Base-by-base conservation (phyloP, 139 green algal species). In the Coccomyxa sp. region DNA sequence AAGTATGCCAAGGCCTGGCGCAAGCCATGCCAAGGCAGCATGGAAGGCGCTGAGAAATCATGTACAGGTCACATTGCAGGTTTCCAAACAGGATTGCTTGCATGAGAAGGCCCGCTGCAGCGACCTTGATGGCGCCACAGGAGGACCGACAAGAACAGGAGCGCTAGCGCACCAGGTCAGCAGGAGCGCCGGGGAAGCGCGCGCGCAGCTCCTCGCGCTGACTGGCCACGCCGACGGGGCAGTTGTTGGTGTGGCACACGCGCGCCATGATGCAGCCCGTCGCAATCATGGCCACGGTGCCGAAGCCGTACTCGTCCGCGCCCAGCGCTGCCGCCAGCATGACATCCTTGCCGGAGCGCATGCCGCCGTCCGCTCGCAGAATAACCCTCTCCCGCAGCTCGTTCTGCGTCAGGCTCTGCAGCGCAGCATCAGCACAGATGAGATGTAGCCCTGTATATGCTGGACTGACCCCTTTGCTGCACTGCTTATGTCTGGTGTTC, bases 171-270 rank as follows among this genome's bases (percentile, higher is more conserved):
- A 79, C 81, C 68, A 88, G 77, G 85, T 98, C 94, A 12, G 81
- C 91, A 31, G 95, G 93, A 0, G 90, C 85, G 44, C 96, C 96
- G 10, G 96, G 96, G 95, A 99, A 99, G 70, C 96, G 89, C 2
- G 94, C 94, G 24, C 96, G 85, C 83, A 99, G 89, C 90, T 99
- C 96, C 90, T 99, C 96, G 12, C 96, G 87, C 92, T 99, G 96
- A 27, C 80, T 90, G 3, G 96, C 96, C 33, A 99, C 96, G 36
- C 96, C 96, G 33, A 99, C 96, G 41, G 96, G 96, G 92, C 96
- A 99, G 91, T 99, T 99, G 93, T 99, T 99, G 82, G 96, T 99
- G 91, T 99, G 96, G 88, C 96, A 99, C 37, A 99, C 96, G 72
- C 96, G 93, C 29, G 96, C 96, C 96, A 99, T 99, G 90, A 99